These are phyloP conservation scores for Acacia confusa DNA, from an alignment of 306 rosid genomes.

Conservation along the genomic window DNA sequence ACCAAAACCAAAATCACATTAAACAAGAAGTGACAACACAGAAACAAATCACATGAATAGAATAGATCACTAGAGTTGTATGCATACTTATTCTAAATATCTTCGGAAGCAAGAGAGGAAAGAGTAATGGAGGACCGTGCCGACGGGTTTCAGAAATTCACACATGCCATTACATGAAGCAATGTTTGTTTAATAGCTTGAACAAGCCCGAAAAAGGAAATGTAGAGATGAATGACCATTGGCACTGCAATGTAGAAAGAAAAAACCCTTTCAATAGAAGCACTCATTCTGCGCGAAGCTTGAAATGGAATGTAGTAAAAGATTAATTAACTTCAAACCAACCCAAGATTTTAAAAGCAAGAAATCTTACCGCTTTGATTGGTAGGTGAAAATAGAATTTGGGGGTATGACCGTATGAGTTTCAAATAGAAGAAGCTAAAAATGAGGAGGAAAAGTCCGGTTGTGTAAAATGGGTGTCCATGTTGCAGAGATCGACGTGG, in stretches of 20 bases:
- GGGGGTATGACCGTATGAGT: too few relatives aligned
- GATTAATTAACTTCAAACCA: background rate
- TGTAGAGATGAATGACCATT: background rate
- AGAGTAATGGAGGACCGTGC: constrained; percentile 28
- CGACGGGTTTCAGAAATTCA: constrained; percentile 32
- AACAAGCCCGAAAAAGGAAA: background rate
- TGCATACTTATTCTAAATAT: constrained; percentile 35
- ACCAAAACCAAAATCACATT: constrained; percentile 29
- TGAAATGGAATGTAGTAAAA: background rate
- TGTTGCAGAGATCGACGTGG: background rate
- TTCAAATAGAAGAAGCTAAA: background rate
- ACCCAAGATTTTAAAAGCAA: background rate
- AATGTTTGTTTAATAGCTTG: constrained; percentile 29
- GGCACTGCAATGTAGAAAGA: background rate
- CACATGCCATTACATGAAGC: constrained; percentile 28
- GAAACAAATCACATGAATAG: background rate
- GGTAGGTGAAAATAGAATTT: background rate
- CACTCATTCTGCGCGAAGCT: background rate
- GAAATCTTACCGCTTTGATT: background rate
- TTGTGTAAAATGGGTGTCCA: background rate
- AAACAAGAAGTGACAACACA: background rate
- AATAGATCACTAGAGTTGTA: background rate
- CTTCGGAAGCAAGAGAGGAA: constrained; percentile 5
- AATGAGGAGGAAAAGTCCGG: background rate
- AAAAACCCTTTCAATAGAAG: background rate